phyloP scores from a whole-genome alignment of 345 rosid genomes.

The Gossypium rotundifolium region DNA sequence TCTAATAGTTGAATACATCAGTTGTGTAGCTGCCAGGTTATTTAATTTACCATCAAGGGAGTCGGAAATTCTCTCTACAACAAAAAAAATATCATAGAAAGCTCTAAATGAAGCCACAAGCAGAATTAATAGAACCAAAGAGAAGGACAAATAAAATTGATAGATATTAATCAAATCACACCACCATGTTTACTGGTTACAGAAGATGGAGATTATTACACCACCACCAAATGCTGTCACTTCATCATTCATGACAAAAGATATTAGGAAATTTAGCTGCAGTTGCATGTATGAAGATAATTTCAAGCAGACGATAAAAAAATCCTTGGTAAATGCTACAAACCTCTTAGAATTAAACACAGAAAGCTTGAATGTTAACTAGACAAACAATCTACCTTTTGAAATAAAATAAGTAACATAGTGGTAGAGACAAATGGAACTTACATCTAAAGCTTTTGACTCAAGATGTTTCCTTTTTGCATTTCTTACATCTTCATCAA shows the following conservation, averaged over 20 bases:
- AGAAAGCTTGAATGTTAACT: constrained; percentile 2
- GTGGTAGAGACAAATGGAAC: neutral
- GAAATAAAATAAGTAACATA: neutral
- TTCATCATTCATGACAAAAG: neutral
- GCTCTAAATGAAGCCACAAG: neutral
- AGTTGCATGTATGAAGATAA: neutral
- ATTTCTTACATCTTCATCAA: constrained; percentile 67
- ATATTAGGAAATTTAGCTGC: neutral
- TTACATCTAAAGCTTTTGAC: constrained; percentile 63
- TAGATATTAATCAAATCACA: neutral
- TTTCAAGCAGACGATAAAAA: neutral
- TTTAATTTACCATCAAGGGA: neutral
- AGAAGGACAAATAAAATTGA: neutral
- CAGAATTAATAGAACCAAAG: neutral
- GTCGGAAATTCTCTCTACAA: neutral
- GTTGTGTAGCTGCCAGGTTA: neutral
- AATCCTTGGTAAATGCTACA: neutral
- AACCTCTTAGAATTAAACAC: neutral
- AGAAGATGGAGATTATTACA: neutral
- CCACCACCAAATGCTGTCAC: neutral
- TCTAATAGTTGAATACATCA: neutral
- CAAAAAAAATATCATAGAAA: neutral
- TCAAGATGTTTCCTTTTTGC: constrained; percentile 49
- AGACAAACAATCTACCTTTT: neutral
- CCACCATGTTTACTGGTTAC: neutral